phyloP scores from a whole-genome alignment of 345 rosid species.

The Schrenkiella parvula region DNA sequence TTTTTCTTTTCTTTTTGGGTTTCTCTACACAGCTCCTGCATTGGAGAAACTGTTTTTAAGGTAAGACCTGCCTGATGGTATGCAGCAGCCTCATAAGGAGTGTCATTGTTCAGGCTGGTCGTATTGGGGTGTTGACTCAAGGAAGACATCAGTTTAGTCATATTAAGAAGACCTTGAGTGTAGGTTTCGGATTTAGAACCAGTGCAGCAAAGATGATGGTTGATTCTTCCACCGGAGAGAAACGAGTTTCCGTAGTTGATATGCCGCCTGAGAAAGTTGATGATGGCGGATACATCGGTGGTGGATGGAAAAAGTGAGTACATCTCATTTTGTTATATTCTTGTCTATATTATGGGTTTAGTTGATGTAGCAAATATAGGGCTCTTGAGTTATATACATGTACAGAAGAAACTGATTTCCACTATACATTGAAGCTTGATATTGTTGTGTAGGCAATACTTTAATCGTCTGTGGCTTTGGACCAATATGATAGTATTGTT shows the following conservation, averaged over 20 bases:
- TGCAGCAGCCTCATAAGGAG: slow-evolving; percentile 61
- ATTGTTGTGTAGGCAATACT: background rate
- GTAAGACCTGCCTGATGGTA: slow-evolving; percentile 51
- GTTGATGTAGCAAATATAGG: background rate
- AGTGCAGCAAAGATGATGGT: slow-evolving; percentile 63
- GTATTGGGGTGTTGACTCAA: slow-evolving; percentile 39
- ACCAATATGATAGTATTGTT: background rate
- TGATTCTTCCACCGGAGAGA: slow-evolving; percentile 54
- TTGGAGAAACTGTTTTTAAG: slow-evolving; percentile 37
- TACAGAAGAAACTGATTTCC: background rate
- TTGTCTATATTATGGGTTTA: background rate
- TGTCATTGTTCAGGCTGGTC: slow-evolving; percentile 60
- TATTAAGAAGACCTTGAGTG: slow-evolving; percentile 36
- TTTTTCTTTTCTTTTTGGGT: background rate
- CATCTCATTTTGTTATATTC: background rate
- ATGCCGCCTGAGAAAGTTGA: slow-evolving; percentile 58
- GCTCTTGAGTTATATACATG: no score
- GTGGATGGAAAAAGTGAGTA: slow-evolving; percentile 87
- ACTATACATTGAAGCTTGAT: background rate
- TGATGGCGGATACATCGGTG: slow-evolving; percentile 64
- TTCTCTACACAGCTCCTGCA: slow-evolving; percentile 20
- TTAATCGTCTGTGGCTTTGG: background rate
- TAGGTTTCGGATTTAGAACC: slow-evolving; percentile 28
- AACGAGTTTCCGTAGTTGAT: slow-evolving; percentile 38
- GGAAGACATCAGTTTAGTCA: slow-evolving; percentile 33